phyloP scores from a whole-genome alignment of 495 filamentous ascomycete genomes.

The Margaritispora aquatica region DNA sequence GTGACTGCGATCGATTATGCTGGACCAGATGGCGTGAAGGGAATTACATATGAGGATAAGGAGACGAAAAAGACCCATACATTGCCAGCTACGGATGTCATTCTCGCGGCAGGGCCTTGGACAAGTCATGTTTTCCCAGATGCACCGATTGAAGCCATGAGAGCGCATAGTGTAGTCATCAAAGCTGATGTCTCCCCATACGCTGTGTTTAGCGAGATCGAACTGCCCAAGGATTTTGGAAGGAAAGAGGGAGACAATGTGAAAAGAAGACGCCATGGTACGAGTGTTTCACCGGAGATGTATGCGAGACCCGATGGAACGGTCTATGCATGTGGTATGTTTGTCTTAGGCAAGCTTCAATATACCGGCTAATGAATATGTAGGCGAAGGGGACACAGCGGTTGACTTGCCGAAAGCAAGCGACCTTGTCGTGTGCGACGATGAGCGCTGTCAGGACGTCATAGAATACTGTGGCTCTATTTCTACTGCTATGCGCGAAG shows the following conservation, averaged over 20 bases:
- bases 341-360: not conserved
- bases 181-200: conserved; percentile 74
- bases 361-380: not conserved
- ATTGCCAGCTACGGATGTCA: conserved; percentile 69
- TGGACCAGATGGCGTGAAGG: conserved; percentile 43
- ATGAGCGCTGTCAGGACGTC: conserved; percentile 77
- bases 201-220: conserved; percentile 86
- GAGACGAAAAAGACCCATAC: conserved; percentile 48
- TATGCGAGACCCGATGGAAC: conserved; percentile 85
- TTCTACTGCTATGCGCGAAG: conserved; percentile 67
- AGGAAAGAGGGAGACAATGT: conserved; percentile 46
- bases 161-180: conserved; percentile 90
- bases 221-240: conserved; percentile 55
- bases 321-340: conserved; percentile 75
- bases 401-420: conserved; percentile 72
- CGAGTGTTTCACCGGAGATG: conserved; percentile 79
- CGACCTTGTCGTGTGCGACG: conserved; percentile 72
- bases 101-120: conserved; percentile 90
- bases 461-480: conserved; percentile 74
- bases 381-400: conserved; percentile 72
- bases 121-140: conserved; percentile 65
- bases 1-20: conserved; percentile 57
- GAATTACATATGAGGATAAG: conserved; percentile 71
- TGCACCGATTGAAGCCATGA: conserved; percentile 70
- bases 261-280: conserved; percentile 19